Conservation (phyloP, 805 yeast species). For the Millerozyma miso region DNA sequence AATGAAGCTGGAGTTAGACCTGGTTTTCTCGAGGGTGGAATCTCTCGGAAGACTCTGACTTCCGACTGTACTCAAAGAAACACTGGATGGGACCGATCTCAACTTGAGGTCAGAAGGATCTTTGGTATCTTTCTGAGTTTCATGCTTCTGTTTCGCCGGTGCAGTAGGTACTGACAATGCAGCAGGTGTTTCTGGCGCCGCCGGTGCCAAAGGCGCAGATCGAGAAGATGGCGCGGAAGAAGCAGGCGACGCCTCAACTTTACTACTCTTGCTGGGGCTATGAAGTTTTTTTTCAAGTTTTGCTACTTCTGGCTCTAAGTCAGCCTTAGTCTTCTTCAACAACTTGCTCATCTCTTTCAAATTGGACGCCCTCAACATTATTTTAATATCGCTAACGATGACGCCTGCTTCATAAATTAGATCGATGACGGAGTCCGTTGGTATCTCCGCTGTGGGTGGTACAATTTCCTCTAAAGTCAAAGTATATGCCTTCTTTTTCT, state of each 20-base stretch:
- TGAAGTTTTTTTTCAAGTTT: conserved; percentile 11
- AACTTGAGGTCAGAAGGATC: conserved; percentile 1
- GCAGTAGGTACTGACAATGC: background rate
- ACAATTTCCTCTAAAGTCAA: conserved; percentile 57
- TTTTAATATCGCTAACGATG: conserved; percentile 57
- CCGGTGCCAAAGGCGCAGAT: too few relatives aligned
- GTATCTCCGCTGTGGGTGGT: conserved; percentile 51
- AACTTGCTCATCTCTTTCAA: conserved; percentile 46
- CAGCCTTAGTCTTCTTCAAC: conserved; percentile 27
- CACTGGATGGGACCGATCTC: conserved; percentile 7
- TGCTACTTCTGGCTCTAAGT: conserved; percentile 22
- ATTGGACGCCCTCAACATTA: conserved; percentile 55
- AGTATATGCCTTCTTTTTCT: conserved; percentile 10
- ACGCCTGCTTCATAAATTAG: conserved; percentile 60
- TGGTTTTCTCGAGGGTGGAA: conserved; percentile 9
- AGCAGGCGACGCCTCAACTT: background rate
- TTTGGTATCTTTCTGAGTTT: background rate
- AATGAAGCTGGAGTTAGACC: conserved; percentile 18
- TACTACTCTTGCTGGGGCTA: conserved; percentile 9
- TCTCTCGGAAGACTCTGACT: conserved; percentile 2
- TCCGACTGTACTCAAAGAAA: conserved; percentile 11
- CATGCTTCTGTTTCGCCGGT: background rate
- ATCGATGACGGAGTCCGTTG: conserved; percentile 53
- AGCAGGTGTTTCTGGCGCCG: too few relatives aligned
- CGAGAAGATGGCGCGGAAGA: too few relatives aligned